Evolutionary conservation across 495 filamentous ascomycete species (phyloP).

Genomic region (Daldinia bambusicola): DNA sequence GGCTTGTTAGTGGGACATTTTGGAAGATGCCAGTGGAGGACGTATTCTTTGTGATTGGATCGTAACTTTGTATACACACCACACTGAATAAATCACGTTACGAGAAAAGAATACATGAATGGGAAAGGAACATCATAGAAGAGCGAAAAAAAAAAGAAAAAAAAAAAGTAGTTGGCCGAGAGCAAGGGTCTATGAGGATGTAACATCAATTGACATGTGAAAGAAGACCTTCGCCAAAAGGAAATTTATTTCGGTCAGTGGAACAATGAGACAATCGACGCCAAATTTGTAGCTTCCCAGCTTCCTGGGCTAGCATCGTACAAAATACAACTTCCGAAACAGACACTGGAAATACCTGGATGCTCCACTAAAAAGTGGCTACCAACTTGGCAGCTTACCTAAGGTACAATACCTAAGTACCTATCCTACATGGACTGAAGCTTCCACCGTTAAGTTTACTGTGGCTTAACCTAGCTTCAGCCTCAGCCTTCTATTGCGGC

Average conservation of each 20-base stretch:
- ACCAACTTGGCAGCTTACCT: background rate
- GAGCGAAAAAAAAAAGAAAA: background rate
- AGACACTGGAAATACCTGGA: background rate
- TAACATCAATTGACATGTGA: slow-evolving; percentile 43
- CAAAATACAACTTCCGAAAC: background rate
- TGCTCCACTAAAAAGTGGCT: slow-evolving; percentile 3
- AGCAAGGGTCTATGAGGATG: slow-evolving; percentile 26
- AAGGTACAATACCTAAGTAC: no score
- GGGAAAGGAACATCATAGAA: slow-evolving; percentile 12
- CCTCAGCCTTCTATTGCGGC: slow-evolving; percentile 27
- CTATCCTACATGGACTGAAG: no score
- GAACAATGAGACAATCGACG: background rate
- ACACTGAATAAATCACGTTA: no score
- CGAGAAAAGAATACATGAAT: background rate
- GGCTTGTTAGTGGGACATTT: background rate
- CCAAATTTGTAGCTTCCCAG: slow-evolving; percentile 2
- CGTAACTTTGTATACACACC: background rate
- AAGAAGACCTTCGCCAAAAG: slow-evolving; percentile 13
- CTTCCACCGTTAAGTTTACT: background rate
- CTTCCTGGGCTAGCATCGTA: background rate
- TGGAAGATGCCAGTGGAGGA: background rate
- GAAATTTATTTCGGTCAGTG: background rate
- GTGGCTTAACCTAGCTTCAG: slow-evolving; percentile 29
- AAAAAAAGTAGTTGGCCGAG: slow-evolving; percentile 23
- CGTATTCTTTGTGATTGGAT: slow-evolving; percentile 1